A percentile compares a stretch with the other conserved stretches of the same genome.
Conservation (phyloP, 1,284 basidiomycete species). For the Microbotryum scabiosae region DNA sequence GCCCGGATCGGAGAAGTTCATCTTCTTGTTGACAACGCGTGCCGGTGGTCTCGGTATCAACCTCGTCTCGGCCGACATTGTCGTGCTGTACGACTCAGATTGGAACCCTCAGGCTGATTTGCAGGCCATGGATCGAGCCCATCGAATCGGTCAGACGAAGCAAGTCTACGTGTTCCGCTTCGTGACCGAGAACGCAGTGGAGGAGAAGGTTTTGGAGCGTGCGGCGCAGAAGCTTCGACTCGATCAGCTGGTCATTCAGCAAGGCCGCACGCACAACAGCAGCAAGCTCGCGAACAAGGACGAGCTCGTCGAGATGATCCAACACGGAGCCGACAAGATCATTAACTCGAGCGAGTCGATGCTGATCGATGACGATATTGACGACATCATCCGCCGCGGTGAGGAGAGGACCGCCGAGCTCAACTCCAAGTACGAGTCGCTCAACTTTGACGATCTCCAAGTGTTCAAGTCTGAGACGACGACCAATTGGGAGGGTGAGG, state of each 20-base stretch:
- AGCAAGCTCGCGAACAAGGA: conserved; percentile 69
- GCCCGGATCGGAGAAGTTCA: conserved; percentile 88
- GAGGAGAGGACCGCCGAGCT: conserved; percentile 84
- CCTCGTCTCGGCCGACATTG: conserved; percentile 87
- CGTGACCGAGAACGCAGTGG: conserved; percentile 90
- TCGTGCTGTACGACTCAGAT: conserved; percentile 95
- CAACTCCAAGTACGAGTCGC: conserved; percentile 83
- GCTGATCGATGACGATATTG: conserved; percentile 84
- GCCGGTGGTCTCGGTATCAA: conserved; percentile 99
- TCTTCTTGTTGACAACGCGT: conserved; percentile 93
- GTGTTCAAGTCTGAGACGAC: conserved; percentile 91
- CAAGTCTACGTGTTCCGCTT: conserved; percentile 98
- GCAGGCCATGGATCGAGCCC: conserved; percentile 98
- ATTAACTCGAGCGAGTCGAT: conserved; percentile 63
- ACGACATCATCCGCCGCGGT: conserved; percentile 83
- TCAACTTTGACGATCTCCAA: conserved; percentile 89
- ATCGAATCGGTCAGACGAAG: conserved; percentile 97
- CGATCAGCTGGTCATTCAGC: conserved; percentile 96
- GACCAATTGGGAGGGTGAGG: conserved; percentile 88
- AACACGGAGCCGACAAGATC: conserved; percentile 94
- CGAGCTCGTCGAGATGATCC: conserved; percentile 95
- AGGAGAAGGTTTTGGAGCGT: conserved; percentile 92
- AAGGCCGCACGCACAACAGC: conserved; percentile 58
- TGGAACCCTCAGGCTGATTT: conserved; percentile 75
- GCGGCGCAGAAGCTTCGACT: conserved; percentile 93